Evolutionary conservation across 306 rosid genomes (phyloP), one percentile per base, ranked within the genome.

Genomic region (Leucaena leucocephala): DNA sequence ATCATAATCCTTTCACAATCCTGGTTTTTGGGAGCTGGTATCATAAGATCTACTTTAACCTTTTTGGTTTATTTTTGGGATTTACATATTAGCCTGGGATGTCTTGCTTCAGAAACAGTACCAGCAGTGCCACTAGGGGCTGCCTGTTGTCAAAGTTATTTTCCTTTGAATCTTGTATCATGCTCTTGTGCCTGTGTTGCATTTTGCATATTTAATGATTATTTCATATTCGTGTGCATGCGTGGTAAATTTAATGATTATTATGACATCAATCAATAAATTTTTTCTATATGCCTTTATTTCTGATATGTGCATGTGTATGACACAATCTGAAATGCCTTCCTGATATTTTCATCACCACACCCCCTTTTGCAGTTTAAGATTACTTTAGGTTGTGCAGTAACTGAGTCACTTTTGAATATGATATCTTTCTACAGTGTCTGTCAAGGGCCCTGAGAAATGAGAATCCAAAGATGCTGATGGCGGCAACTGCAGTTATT

Each of bases 401-500:
- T 72, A 68, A 61, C 27, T 61, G 74, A 80, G 54, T 78, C 58
- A 40, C 54, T 34, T 77, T 76, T 80, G 27, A 76, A 52, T 48
- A 59, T 34, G 46, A 63, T 78, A 68, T 62, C 22, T 74, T 81
- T 75, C 77, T 62, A 78, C 90, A 96, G 99, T 96, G 99, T 84
- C 82, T 96, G 27, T 88, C 97, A 58, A 83, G 91, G 69, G 99
- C 99, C 80, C 81, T 96, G 58, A 88, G 90, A 83, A 86, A 84
- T 58, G 99, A 96, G 79, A 96, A 90, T 85, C 86, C 96, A 17
- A 96, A 83, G 87, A 42, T 91, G 55, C 82, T 96, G 83, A 96
- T 86, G 93, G 97, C 97, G 36, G 99, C 98, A 78, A 89, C 98
- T 69, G 99, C 99, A 39, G 72, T 85, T 16, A 46, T 76, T 80